These are phyloP conservation scores for Epichloe glyceriae DNA, from an alignment of 2,329 filamentous ascomycete species.

Conservation along the genomic window DNA sequence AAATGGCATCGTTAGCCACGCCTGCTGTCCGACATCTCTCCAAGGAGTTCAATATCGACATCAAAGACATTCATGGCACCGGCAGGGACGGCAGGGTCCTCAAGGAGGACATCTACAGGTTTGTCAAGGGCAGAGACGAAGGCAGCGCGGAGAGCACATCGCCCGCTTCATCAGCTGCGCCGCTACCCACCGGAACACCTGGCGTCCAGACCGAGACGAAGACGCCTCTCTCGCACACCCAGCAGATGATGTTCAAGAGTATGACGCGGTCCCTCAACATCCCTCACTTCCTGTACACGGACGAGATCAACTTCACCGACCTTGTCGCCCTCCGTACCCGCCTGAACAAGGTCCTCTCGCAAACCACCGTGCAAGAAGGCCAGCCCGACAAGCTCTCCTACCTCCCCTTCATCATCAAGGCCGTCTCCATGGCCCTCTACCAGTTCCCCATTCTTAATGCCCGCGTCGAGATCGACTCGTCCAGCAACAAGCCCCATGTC, in stretches of 20 bases:
- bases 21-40: slow-evolving; percentile 83
- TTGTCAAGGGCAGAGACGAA: slow-evolving; percentile 42
- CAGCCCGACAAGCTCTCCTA: slow-evolving; percentile 61
- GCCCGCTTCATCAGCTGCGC: slow-evolving; percentile 11
- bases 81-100: slow-evolving; percentile 83
- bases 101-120: slow-evolving; percentile 81
- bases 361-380: slow-evolving; percentile 29
- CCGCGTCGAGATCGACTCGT: slow-evolving; percentile 65
- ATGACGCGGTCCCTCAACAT: slow-evolving; percentile 90
- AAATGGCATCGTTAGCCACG: slow-evolving; percentile 66
- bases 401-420: slow-evolving; percentile 92
- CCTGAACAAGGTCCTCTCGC: slow-evolving; percentile 52
- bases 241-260: slow-evolving; percentile 90
- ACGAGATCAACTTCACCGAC: slow-evolving; percentile 71
- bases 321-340: slow-evolving; percentile 60
- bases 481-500: slow-evolving; percentile 56
- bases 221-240: slow-evolving; percentile 60
- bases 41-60: slow-evolving; percentile 67
- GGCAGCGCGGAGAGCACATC: slow-evolving; percentile 11
- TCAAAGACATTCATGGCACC: slow-evolving; percentile 67
- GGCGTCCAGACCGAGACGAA: slow-evolving; percentile 53
- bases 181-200: slow-evolving; percentile 11
- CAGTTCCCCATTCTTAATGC: slow-evolving; percentile 81
- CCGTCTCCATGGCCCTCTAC: slow-evolving; percentile 71
- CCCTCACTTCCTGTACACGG: slow-evolving; percentile 90